phyloP scores from a whole-genome alignment of 1,139 yeast genomes.

The Sugiyamaella neomexicana region DNA sequence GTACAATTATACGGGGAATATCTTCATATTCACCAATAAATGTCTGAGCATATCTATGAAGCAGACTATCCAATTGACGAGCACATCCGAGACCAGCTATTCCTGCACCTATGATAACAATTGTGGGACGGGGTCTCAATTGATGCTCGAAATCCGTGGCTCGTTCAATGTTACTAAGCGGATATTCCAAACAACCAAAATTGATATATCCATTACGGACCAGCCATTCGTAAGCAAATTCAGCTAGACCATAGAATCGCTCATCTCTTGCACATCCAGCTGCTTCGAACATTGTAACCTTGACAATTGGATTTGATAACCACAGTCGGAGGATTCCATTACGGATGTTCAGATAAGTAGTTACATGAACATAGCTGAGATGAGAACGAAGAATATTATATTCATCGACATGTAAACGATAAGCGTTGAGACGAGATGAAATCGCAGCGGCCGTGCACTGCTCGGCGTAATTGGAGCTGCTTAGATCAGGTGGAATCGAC shows the following conservation, averaged over 20 bases:
- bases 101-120: conserved; percentile 47
- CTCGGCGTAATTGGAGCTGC: conserved; percentile 42
- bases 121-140: conserved; percentile 42
- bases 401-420: conserved; percentile 41
- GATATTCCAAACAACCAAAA: conserved; percentile 45
- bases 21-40: conserved; percentile 42
- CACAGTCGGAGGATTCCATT: conserved; percentile 47
- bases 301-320: conserved; percentile 46
- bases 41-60: conserved; percentile 40
- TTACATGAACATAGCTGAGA: conserved; percentile 42
- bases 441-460: conserved; percentile 46
- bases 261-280: conserved; percentile 47
- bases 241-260: conserved; percentile 44
- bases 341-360: conserved; percentile 46
- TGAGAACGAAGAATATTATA: conserved; percentile 40
- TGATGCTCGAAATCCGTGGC: conserved; percentile 14
- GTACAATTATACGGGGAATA: conserved; percentile 42
- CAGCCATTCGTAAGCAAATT: conserved; percentile 47
- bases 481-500: conserved; percentile 43
- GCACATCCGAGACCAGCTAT: conserved; percentile 48
- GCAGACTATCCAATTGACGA: conserved; percentile 43
- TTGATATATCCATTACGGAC: conserved; percentile 47
- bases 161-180: conserved; percentile 19
- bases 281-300: conserved; percentile 46
- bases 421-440: conserved; percentile 45